These are phyloP conservation scores for Podaxis sp. DNA, from an alignment of 768 basidiomycete genomes.

Conservation along the genomic window DNA sequence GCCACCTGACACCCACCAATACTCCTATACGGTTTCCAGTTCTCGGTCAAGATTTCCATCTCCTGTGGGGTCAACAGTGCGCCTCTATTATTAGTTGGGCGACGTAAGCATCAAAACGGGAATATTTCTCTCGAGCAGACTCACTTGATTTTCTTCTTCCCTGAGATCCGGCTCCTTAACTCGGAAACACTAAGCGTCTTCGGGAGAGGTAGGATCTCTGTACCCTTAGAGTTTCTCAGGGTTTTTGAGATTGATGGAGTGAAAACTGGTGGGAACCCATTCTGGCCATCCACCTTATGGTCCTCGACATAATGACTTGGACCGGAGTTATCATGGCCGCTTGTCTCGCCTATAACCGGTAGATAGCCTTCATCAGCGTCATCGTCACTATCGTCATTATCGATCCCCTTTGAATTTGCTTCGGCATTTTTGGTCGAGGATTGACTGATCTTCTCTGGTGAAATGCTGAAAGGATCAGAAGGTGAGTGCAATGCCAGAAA, in stretches of 20 bases:
- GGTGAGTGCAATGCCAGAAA: slow-evolving; percentile 59
- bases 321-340: slow-evolving; percentile 12
- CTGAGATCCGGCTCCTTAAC: slow-evolving; percentile 56
- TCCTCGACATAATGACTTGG: background rate
- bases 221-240: slow-evolving; percentile 32
- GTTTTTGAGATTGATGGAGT: slow-evolving; percentile 66
- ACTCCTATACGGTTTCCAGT: slow-evolving; percentile 81
- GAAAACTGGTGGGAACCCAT: slow-evolving; percentile 47
- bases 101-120: slow-evolving; percentile 12
- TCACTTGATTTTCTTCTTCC: slow-evolving; percentile 73
- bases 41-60: slow-evolving; percentile 72
- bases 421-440: slow-evolving; percentile 10
- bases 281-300: slow-evolving; percentile 18
- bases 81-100: slow-evolving; percentile 38
- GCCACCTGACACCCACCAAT: slow-evolving; percentile 44
- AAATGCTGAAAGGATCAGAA: slow-evolving; percentile 40
- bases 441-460: slow-evolving; percentile 43
- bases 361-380: slow-evolving; percentile 26
- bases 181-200: slow-evolving; percentile 50
- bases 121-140: slow-evolving; percentile 18
- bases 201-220: slow-evolving; percentile 40
- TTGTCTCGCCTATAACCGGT: slow-evolving; percentile 20
- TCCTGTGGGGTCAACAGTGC: slow-evolving; percentile 74
- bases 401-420: slow-evolving; percentile 2
- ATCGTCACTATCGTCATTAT: slow-evolving; percentile 14